Base-by-base conservation (phyloP, 441 rosid genomes). In the Jatropha podagrica region DNA sequence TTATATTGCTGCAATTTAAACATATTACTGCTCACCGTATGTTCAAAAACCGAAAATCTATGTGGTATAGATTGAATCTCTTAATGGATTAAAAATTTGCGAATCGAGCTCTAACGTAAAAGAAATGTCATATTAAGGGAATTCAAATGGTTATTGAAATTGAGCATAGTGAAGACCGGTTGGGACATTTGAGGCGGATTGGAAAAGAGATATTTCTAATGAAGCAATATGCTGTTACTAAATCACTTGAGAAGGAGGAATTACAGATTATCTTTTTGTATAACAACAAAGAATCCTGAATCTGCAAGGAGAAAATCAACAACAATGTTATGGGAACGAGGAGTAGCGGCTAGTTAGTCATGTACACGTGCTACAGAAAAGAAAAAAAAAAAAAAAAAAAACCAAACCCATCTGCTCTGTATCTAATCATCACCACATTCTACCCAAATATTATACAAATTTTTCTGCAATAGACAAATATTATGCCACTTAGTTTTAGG, bases 231-330 rank as follows among this genome's bases (percentile, higher is more conserved):
- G 58, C 42, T 18, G 46, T 58, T 63, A 61, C 49, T 76, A 44
- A 74, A 55, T 55, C 78, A 76, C 75, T 82, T 77, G 59, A 78
- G 63, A 17, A 74, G 70, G 77, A 63, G 72, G 82, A 78, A 81
- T 82, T 78, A 84, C 87, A 86, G 77, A 76, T 58, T 61, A 48
- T 69, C 59, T 17, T 75, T 77, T 78, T 65, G 80, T 78, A 58
- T 74, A 76, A 78, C 78, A 69, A 69, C 79, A 80, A 86, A 77
- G 85, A 86, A 84, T 84, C 80, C 87, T 81, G 72, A 71, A 84
- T 78, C 81, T 71, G 83, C 83, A 54, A 40, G 5, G 68, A 69
- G 60, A 66, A 63, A 74, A 65, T 76, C 74, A 72, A 77, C 78
- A 27, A 38, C 54, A 42, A 46, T n/a, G 75, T 54, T 52, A 69